These are phyloP conservation scores for Fimicolochytrium jonesii DNA, from an alignment of 192 early-diverging fungal species.

Conservation along the genomic window DNA sequence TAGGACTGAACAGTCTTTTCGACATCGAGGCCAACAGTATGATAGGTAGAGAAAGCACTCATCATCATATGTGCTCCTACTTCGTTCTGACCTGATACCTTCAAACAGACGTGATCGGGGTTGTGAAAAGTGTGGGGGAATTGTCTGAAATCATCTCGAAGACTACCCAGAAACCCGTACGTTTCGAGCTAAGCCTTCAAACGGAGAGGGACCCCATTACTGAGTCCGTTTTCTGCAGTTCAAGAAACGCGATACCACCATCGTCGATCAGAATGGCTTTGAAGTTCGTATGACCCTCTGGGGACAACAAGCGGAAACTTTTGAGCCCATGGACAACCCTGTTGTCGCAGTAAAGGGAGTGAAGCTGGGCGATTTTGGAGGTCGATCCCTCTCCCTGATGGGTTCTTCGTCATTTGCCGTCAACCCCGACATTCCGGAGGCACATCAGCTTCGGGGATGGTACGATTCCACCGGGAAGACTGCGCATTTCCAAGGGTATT, in stretches of 20 bases:
- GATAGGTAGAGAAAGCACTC: no score
- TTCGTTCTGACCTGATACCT: no score
- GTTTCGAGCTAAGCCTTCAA: no score
- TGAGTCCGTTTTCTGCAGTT: conserved; percentile 52
- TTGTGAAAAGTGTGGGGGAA: conserved; percentile 62
- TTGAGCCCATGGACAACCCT: conserved; percentile 41
- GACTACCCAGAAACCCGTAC: conserved; percentile 54
- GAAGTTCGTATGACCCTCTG: conserved; percentile 79
- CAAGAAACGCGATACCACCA: conserved; percentile 73
- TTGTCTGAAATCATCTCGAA: conserved; percentile 59
- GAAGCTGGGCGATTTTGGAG: conserved; percentile 82
- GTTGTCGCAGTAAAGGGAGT: conserved; percentile 81
- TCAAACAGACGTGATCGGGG: conserved; percentile 77
- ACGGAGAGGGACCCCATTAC: no score
- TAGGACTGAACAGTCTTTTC: conserved; percentile 61
- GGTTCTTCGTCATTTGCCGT: conserved; percentile 40
- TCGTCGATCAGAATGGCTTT: conserved; percentile 74
- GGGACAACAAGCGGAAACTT: conserved; percentile 75
- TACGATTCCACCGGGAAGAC: conserved; percentile 32
- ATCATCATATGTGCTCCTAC: no score
- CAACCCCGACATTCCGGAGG: conserved; percentile 77
- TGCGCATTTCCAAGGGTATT: conserved; percentile 42
- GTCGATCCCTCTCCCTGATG: conserved; percentile 50
- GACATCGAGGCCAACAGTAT: conserved; percentile 65
- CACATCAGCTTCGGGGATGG: conserved; percentile 72